phyloP scores from a whole-genome alignment of 495 filamentous ascomycete genomes.

The Penicillium antarcticum region DNA sequence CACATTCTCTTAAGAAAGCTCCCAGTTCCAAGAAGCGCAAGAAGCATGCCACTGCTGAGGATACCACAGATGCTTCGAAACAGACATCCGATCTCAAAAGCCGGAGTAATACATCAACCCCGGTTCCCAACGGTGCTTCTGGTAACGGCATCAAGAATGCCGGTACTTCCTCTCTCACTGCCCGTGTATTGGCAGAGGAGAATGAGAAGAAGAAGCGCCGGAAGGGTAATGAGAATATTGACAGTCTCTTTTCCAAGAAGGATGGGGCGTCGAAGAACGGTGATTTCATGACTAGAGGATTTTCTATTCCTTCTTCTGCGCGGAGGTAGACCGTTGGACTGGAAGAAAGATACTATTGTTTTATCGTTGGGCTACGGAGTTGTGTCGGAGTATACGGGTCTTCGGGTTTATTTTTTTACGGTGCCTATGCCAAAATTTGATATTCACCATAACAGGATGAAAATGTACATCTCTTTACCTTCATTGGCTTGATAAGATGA shows the following conservation, averaged over 20 bases:
- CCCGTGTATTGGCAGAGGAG: slow-evolving; percentile 81
- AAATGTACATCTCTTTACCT: slow-evolving; percentile 24
- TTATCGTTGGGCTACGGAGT: background rate
- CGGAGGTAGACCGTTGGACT: slow-evolving; percentile 17
- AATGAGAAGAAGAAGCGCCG: slow-evolving; percentile 75
- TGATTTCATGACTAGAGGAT: slow-evolving; percentile 81
- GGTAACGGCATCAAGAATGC: slow-evolving; percentile 74
- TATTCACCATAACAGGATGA: slow-evolving; percentile 25
- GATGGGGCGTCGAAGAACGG: slow-evolving; percentile 49
- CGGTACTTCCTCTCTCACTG: slow-evolving; percentile 78
- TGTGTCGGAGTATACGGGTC: slow-evolving; percentile 2
- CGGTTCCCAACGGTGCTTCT: slow-evolving; percentile 26
- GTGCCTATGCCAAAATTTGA: slow-evolving; percentile 1
- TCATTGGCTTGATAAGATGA: background rate
- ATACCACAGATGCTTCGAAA: slow-evolving; percentile 3
- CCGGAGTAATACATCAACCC: slow-evolving; percentile 28
- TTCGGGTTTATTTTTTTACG: slow-evolving; percentile 1
- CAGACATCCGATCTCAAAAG: slow-evolving; percentile 10
- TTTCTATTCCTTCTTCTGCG: slow-evolving; percentile 52
- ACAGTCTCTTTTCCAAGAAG: slow-evolving; percentile 64
- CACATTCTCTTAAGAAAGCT: slow-evolving; percentile 87
- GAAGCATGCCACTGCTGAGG: slow-evolving; percentile 44
- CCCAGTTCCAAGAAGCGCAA: slow-evolving; percentile 68
- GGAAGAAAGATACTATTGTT: background rate
- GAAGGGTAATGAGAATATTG: slow-evolving; percentile 69